These are phyloP conservation scores for Epichloe gansuensis DNA, from an alignment of 2,329 filamentous ascomycete genomes.

Conservation along the genomic window DNA sequence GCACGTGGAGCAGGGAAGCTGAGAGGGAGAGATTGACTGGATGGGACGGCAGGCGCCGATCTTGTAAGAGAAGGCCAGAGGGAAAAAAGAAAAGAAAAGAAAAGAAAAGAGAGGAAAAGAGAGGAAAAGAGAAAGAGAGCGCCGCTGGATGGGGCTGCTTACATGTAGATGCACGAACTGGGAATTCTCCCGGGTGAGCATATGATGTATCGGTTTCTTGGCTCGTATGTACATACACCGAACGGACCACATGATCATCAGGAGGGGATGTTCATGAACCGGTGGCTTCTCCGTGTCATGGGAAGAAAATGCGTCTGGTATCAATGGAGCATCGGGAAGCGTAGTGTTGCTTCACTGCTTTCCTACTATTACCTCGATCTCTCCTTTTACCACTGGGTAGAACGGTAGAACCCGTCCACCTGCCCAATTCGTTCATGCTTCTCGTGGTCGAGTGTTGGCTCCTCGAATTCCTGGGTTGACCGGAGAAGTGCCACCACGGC, in stretches of 20 bases:
- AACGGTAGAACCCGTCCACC: background rate
- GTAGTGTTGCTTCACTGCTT: too few species aligned
- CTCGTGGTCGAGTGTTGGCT: background rate
- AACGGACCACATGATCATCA: background rate
- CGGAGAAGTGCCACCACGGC: background rate
- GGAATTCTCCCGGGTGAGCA: background rate
- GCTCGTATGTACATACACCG: background rate
- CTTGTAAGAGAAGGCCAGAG: background rate
- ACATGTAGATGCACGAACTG: too few species aligned
- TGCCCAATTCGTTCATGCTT: background rate
- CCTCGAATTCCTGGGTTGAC: background rate
- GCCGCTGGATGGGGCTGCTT: too few species aligned
- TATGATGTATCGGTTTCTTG: background rate
- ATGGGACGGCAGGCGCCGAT: background rate
- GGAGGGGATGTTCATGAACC: background rate
- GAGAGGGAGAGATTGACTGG: too few species aligned
- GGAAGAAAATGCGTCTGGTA: too few species aligned
- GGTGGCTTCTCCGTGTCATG: background rate
- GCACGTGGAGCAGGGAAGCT: background rate
- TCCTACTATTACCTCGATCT: too few species aligned
- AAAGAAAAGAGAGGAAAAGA: background rate
- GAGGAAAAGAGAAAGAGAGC: background rate
- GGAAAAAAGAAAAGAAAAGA: background rate
- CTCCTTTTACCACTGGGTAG: too few species aligned
- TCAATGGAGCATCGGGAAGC: too few species aligned